Conservation (phyloP, 805 yeast genomes). For the Wickerhamomyces kurtzmanii region DNA sequence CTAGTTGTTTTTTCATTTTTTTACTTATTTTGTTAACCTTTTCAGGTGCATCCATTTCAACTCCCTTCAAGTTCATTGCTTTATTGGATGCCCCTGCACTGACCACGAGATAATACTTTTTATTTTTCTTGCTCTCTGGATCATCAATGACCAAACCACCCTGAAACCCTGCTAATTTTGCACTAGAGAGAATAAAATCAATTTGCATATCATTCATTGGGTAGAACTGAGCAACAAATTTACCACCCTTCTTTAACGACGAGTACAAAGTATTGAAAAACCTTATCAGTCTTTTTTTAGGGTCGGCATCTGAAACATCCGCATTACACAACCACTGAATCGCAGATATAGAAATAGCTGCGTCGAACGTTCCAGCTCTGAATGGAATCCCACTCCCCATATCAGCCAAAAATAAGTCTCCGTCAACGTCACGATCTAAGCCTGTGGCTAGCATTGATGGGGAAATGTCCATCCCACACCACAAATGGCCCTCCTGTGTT, state of each 20-base stretch:
- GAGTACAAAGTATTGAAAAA: conserved; percentile 89
- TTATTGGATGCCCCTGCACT: conserved; percentile 79
- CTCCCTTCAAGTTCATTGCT: conserved; percentile 69
- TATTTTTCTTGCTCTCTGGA: conserved; percentile 85
- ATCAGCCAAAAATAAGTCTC: conserved; percentile 86
- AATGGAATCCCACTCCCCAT: conserved; percentile 93
- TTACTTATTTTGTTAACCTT: conserved; percentile 25
- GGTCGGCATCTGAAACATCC: conserved; percentile 73
- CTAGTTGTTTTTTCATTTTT: conserved; percentile 36
- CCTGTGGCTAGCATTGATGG: conserved; percentile 96
- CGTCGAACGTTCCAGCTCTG: conserved; percentile 93
- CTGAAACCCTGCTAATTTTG: conserved; percentile 90
- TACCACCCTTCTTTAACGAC: conserved; percentile 84
- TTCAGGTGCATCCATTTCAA: conserved; percentile 65
- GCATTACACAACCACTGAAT: conserved; percentile 99
- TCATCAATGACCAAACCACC: conserved; percentile 94
- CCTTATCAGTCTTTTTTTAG: conserved; percentile 66
- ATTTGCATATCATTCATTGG: conserved; percentile 86
- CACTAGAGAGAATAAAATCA: conserved; percentile 68
- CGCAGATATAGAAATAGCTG: conserved; percentile 90
- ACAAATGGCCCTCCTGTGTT: conserved; percentile 85
- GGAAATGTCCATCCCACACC: conserved; percentile 96
- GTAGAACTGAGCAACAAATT: conserved; percentile 94
- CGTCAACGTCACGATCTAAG: conserved; percentile 84
- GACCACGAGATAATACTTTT: conserved; percentile 82